Conservation (phyloP, 176 grass and related monocot genomes). For the Triticum turgidum region DNA sequence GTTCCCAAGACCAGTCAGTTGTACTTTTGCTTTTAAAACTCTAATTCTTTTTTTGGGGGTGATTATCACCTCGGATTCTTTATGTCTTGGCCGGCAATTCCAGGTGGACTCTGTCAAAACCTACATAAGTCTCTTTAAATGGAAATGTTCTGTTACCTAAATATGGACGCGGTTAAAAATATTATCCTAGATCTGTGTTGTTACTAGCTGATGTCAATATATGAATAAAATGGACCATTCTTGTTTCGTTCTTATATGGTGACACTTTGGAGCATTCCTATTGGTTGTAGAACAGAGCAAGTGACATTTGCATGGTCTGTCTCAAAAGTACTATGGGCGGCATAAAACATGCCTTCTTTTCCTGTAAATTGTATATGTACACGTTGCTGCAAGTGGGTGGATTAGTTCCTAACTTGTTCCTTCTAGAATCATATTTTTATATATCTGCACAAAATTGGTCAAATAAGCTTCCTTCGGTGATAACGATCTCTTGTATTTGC, state of each 20-base stretch:
- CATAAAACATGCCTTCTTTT: background rate
- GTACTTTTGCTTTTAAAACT: conserved; percentile 1
- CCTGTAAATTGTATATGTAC: background rate
- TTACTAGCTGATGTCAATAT: conserved; percentile 9
- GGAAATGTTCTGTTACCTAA: background rate
- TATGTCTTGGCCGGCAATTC: conserved; percentile 3
- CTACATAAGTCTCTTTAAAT: background rate
- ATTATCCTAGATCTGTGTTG: conserved; percentile 1
- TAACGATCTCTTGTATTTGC: background rate
- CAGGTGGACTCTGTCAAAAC: background rate
- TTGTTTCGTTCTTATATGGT: background rate
- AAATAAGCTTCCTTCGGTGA: background rate
- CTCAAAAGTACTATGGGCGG: background rate
- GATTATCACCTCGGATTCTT: background rate
- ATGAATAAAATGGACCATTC: background rate
- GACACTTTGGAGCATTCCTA: background rate
- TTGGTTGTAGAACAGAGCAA: conserved; percentile 27
- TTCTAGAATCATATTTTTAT: background rate
- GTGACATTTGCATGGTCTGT: conserved; percentile 9
- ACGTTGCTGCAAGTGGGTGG: background rate
- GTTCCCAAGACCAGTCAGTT: background rate
- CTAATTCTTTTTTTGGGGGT: background rate
- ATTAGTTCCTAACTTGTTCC: background rate
- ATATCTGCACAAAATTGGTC: background rate
- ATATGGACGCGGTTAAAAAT: background rate